Evolutionary conservation across 2,329 filamentous ascomycete species (phyloP), one percentile per base, ranked within the genome.

Genomic region (Penicillium psychrosexuale): DNA sequence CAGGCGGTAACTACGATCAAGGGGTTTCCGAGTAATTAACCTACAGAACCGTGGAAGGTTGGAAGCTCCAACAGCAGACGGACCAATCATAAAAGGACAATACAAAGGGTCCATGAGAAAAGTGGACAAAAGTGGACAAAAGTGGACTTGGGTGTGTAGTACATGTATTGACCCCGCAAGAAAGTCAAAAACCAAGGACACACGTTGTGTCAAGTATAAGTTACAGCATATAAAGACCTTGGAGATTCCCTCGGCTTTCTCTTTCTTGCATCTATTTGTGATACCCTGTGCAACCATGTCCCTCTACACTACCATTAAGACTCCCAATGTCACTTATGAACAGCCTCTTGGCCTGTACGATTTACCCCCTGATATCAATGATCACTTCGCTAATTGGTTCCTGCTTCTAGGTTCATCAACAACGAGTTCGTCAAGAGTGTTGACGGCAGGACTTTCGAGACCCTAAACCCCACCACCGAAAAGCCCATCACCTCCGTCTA

Each of bases 361-460:
- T 28, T 24, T 27, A 8, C 30, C 31, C 7, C 31, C 39, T 37
- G 11, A 27, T 27, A 13, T 33, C 28, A 39, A 24, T 24, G 22
- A 24, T 24, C 22, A 24, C 2, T 24, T 38, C 8, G 28, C n/a
- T 96, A 83, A 69, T 69, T 55, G 92, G 94, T 84, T 92, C 93
- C 76, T 28, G 88, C 11, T 30, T 36, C 5, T 17, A 97, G 77
- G 61, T 65, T 65, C 62, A 65, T 65, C 33, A 65, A 65, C 57
- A 64, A 64, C 50, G 63, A 65, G 57, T 97, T 87, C 78, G 84
- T 95, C 62, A 85, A 88, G 75, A 82, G 85, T 72, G 86, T 88
- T 61, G 90, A 96, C 67, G 91, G 91, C 79, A 88, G 90, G 83
- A 91, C 87, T 64, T 94, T 96, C 71, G 91, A 96, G 78, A 89